These are phyloP conservation scores for Phialophora macrospora DNA, from an alignment of 2,329 filamentous ascomycete species.

Conservation along the genomic window DNA sequence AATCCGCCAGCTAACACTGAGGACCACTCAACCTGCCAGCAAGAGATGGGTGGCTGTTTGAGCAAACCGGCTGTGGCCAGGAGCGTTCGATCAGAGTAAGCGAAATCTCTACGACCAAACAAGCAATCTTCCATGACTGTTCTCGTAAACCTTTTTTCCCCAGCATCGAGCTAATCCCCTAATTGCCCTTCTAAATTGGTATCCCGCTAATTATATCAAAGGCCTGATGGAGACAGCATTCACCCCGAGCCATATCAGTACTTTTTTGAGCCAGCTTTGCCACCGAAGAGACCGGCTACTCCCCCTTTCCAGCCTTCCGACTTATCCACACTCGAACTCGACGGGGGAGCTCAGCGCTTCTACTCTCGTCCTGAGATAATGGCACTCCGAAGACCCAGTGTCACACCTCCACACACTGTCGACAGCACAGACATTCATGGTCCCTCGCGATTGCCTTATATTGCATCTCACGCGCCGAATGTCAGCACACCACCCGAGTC, in stretches of 20 bases:
- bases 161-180: background rate
- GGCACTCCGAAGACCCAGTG: background rate
- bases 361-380: background rate
- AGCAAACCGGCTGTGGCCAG: background rate
- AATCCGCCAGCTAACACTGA: background rate
- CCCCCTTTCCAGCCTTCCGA: background rate
- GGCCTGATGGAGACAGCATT: background rate
- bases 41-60: background rate
- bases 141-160: background rate
- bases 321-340: background rate
- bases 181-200: background rate
- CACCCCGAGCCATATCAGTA: background rate
- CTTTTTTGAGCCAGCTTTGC: background rate
- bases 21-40: background rate
- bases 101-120: background rate
- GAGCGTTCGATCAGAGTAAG: background rate
- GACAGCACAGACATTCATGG: too few species aligned
- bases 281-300: background rate
- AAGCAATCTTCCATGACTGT: background rate
- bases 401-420: background rate
- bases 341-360: background rate
- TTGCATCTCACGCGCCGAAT: background rate
- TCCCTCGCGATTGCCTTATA: background rate
- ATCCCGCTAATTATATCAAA: background rate
- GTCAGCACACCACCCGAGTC: background rate